Evolutionary conservation across 1,139 yeast genomes (phyloP).

Genomic region (Lodderomyces parapsilosis): DNA sequence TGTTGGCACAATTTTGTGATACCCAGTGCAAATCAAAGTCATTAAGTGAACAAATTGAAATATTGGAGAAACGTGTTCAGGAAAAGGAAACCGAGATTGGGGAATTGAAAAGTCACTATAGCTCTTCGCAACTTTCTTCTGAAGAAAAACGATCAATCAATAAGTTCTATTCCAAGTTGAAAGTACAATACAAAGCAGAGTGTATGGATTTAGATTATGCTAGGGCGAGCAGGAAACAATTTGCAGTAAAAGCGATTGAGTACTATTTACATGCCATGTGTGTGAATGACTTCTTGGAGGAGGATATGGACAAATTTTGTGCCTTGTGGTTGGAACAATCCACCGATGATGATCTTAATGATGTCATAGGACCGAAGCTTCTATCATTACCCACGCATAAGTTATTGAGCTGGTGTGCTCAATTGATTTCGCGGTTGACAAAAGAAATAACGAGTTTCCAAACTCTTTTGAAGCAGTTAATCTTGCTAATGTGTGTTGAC

Average conservation of each 20-base stretch:
- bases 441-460: slow-evolving; percentile 56
- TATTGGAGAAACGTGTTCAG: slow-evolving; percentile 35
- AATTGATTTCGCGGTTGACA: slow-evolving; percentile 70
- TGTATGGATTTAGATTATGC: slow-evolving; percentile 42
- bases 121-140: slow-evolving; percentile 35
- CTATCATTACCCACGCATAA: slow-evolving; percentile 53
- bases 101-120: slow-evolving; percentile 46
- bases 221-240: slow-evolving; percentile 34
- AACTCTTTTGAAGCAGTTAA: slow-evolving; percentile 44
- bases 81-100: slow-evolving; percentile 45
- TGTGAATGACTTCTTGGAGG: slow-evolving; percentile 48
- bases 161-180: slow-evolving; percentile 48
- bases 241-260: slow-evolving; percentile 56
- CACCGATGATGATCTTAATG: slow-evolving; percentile 39
- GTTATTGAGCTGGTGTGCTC: slow-evolving; percentile 80
- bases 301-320: slow-evolving; percentile 73
- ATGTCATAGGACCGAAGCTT: slow-evolving; percentile 29
- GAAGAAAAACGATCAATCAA: slow-evolving; percentile 52
- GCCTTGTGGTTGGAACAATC: slow-evolving; percentile 81
- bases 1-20: slow-evolving; percentile 77
- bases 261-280: slow-evolving; percentile 58
- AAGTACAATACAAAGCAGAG: slow-evolving; percentile 51
- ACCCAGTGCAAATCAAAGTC: slow-evolving; percentile 52
- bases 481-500: slow-evolving; percentile 49
- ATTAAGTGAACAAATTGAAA: slow-evolving; percentile 44